phyloP scores from a whole-genome alignment of 805 yeast species.

The Cyberlindnera japonica region DNA sequence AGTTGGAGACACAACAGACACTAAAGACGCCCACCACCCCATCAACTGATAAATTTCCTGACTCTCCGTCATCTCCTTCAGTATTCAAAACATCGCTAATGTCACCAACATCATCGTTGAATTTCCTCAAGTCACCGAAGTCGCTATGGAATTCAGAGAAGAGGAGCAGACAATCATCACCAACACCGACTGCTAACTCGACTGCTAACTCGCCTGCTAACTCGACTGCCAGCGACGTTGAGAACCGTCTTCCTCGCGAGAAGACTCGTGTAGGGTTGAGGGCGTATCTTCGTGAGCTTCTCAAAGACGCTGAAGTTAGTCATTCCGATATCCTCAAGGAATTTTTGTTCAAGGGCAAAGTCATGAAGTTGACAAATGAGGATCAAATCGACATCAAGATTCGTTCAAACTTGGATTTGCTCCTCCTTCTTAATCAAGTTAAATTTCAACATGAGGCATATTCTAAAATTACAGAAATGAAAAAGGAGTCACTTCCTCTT shows the following conservation, averaged over 20 bases:
- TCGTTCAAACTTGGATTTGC: conserved; percentile 60
- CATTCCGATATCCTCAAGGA: conserved; percentile 46
- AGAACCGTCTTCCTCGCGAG: conserved; percentile 56
- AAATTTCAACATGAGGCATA: conserved; percentile 71
- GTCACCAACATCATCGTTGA: background rate
- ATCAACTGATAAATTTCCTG: conserved; percentile 1
- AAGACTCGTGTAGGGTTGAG: conserved; percentile 73
- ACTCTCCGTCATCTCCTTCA: conserved; percentile 5
- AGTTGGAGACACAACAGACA: conserved; percentile 7
- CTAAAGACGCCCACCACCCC: conserved; percentile 5
- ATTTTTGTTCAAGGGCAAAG: conserved; percentile 46
- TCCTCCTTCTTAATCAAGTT: conserved; percentile 57
- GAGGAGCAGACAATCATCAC: background rate
- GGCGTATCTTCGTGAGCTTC: conserved; percentile 58
- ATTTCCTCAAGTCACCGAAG: conserved; percentile 6
- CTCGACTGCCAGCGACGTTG: conserved; percentile 3
- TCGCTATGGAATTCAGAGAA: conserved; percentile 2
- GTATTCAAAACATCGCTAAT: conserved; percentile 1
- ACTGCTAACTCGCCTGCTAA: background rate
- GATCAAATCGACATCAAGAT: conserved; percentile 55
- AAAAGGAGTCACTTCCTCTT: conserved; percentile 55
- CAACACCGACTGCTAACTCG: background rate
- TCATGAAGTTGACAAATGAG: conserved; percentile 34
- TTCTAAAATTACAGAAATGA: conserved; percentile 50
- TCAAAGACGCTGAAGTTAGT: conserved; percentile 52